Base-by-base conservation (phyloP, 2,329 filamentous ascomycete species). In the Arthrobotrys musiformis region DNA sequence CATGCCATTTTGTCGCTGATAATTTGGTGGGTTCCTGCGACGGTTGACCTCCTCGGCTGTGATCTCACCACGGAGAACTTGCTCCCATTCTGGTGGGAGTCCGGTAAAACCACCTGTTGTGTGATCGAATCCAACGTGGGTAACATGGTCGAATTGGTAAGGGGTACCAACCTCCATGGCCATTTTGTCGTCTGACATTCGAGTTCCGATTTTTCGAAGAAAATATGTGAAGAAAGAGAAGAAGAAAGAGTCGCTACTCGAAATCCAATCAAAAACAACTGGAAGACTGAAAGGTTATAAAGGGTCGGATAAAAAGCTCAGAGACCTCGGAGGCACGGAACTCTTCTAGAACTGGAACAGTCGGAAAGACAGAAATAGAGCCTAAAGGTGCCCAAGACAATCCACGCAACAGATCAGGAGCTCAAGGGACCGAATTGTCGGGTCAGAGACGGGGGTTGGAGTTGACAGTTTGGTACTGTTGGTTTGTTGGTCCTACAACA, bases 121-220 rank as follows among this genome's bases (percentile, higher is more conserved):
- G 28, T 94, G 93, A 83, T 98, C 95, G 82, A 98, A 98, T 78
- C 94, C 94, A 79, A 98, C 94, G 83, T 98, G 94, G 26, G 98
- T 93, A 56, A 93, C 91, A 83, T 98, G 94, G 26, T 92, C 93
- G 85, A 98, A 98, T 86, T 97, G 97, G 79, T 94, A 97, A 5
- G 94, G 94, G 83, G 97, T 97, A 85, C 94, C 97, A 74, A 98
- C 95, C 80, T 94, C 95, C 63, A 42, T 48, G 30, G 56, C 33
- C 72, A 76, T 76, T 64, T 76, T 76, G 72, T 76, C 64, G 63
- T 76, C 72, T 76, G 72, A 76, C 72, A 76, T 76, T 69, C 64
- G 72, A 48, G 30, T 35, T 56, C 19, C 37, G 24, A 35, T 35
- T 30, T 56, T 72, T 58, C 58, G 58, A 26, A 48, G 42, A 62